Percentiles rank a stretch among this genome's conserved stretches.
These are phyloP conservation scores for Rosa hybrid DNA, from an alignment of 331 rosid genomes.

Conservation along the genomic window DNA sequence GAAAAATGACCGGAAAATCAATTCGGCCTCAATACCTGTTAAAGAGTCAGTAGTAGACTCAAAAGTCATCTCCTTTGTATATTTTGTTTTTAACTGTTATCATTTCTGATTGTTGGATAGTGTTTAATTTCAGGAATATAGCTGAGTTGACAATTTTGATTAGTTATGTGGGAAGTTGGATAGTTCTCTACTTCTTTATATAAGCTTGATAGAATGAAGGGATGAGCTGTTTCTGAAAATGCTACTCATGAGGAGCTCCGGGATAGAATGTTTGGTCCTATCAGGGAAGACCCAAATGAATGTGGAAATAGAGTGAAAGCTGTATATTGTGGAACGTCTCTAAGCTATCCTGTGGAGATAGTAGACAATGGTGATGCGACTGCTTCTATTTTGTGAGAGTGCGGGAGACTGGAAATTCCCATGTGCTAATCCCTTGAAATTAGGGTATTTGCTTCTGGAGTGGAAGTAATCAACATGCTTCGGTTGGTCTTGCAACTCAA, in stretches of 20 bases:
- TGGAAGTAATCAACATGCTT: slow-evolving; percentile 26
- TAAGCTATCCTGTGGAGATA: slow-evolving; percentile 28
- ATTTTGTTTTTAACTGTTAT: neutral
- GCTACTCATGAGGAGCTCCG: slow-evolving; percentile 21
- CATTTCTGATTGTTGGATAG: neutral
- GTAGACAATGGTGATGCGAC: slow-evolving; percentile 26
- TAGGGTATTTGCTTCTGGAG: slow-evolving; percentile 23
- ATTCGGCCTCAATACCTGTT: neutral
- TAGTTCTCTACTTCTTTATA: slow-evolving; percentile 11
- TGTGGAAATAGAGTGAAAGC: slow-evolving; percentile 22
- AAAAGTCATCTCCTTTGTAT: neutral
- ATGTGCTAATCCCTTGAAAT: slow-evolving; percentile 18
- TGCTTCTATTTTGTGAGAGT: slow-evolving; percentile 33
- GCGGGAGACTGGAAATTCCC: slow-evolving; percentile 24
- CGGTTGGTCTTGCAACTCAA: slow-evolving; percentile 16
- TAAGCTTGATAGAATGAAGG: slow-evolving; percentile 33
- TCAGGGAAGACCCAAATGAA: slow-evolving; percentile 27
- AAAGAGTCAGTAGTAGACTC: neutral
- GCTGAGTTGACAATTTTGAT: slow-evolving; percentile 24
- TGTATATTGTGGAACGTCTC: slow-evolving; percentile 22
- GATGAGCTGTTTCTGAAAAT: slow-evolving; percentile 22
- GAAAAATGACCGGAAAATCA: no score
- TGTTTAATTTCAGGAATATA: neutral
- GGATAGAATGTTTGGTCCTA: slow-evolving; percentile 19
- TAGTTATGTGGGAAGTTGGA: slow-evolving; percentile 32